Base-by-base conservation (phyloP, 2,329 filamentous ascomycete genomes). In the Nigrospora oryzae region DNA sequence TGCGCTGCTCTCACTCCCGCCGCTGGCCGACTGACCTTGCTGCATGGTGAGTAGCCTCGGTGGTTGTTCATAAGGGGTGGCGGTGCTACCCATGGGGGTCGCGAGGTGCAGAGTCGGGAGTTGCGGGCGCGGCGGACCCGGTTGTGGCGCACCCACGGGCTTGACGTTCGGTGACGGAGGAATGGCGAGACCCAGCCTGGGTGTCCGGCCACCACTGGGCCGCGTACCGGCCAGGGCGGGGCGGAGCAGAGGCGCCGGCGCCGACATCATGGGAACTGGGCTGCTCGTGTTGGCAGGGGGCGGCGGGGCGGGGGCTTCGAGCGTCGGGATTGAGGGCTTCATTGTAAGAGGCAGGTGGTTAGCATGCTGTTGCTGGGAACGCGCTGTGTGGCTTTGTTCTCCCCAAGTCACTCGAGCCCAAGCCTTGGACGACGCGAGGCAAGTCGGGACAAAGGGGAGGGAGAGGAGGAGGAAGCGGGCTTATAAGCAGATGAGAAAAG, bases 141-240 rank as follows among this genome's bases (percentile, higher is more conserved):
- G 67, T 57, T 34, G 32, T 13, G 73, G 64, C 53, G 71, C 74
- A 53, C 77, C 78, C 42, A 93, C 80, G 2, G 90, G 82, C 63
- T 90, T 88, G 50, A 75, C 84, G 66, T 81, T 91, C 40, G 89
- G 87, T 33, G 89, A 95, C 1, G 86, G 83, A 34, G 91, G 91
- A 47, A 97, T 97, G 38, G 90, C 87, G 46, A 97, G 79, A 38
- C 89, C 91, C 47, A 97, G 77, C 56, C 86, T 82, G 28, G 89
- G 89, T 43, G 84, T 74, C 51, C 85, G 76, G 48, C 75, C 70
- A 47, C 79, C 81, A 52, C 74, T 70, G 51, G 74, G 74, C 55
- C 81, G 76, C 52, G 71, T 73, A 51, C 87, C 86, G 35, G 85
- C 86, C 46, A 94, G 83, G 49, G 89, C 88, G 44, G 89, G 86